Base-by-base conservation (phyloP, 2,329 filamentous ascomycete genomes). In the Sporothrix curviconia region DNA sequence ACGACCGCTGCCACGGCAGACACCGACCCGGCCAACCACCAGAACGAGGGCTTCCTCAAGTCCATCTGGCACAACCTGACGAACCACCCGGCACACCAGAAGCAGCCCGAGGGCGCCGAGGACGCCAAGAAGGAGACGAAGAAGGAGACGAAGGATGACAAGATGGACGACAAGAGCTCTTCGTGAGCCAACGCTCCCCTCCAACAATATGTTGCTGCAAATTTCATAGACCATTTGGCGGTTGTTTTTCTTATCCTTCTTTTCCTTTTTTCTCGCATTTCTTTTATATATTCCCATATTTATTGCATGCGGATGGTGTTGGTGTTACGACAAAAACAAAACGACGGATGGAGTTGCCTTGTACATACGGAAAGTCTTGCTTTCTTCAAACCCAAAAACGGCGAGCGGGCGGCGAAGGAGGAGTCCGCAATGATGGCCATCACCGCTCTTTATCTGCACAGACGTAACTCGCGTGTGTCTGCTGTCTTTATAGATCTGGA, bases 1-100 rank as follows among this genome's bases (percentile, higher is more conserved):
- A 69, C 55, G 71, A 14, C 49, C 25, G 19, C 39, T 39, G 17
- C 49, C 28, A n/a, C 40, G 17, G 25, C 36, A 40, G 37, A 24
- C 51, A 30, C 32, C 17, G 66, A 69, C 43, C 75, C 78, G 12
- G 42, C 30, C 43, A 74, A 78, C 0, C 86, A 92, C 70, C 87
- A 87, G 72, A 84, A 88, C 67, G 92, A 96, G 71, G 90, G 92
- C 3, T 96, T 96, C 68, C 75, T 97, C 60, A 96, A 94, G 76
- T 90, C 86, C 42, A 85, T 95, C 63, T 97, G 92, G 92, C 90
- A 96, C 69, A 91, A 85, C 63, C 73, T 97, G 56, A 95, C 88
- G n/a, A 89, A 90, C 66, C 84, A 94, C 66, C 78, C 80, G 0
- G 78, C 76, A 6, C 80, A 83, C 62, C 74, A 77, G 59, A 71